Conservation (phyloP, 306 rosid species). For the Urtica urens region DNA sequence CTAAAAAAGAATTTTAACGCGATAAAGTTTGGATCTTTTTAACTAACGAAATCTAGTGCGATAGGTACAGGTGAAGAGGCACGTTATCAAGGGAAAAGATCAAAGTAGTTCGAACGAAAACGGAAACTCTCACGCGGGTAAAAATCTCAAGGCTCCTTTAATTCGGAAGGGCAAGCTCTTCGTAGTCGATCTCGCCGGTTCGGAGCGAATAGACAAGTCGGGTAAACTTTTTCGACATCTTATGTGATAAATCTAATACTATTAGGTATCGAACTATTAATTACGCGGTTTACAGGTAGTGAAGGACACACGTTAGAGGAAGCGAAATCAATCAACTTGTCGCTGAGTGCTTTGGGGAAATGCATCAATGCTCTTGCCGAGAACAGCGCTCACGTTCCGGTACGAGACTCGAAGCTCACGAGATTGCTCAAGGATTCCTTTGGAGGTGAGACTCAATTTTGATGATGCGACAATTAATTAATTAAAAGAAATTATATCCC, state of each 20-base stretch:
- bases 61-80: constrained; percentile 76
- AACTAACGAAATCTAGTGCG: constrained; percentile 17
- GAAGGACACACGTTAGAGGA: constrained; percentile 98
- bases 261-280: background rate
- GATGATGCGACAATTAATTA: too few relatives aligned
- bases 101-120: constrained; percentile 52
- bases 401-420: constrained; percentile 98
- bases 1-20: constrained; percentile 8
- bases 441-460: constrained; percentile 90
- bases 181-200: constrained; percentile 98
- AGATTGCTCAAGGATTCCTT: constrained; percentile 89
- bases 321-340: constrained; percentile 93
- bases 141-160: constrained; percentile 64
- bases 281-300: constrained; percentile 82
- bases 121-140: constrained; percentile 43
- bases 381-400: constrained; percentile 87
- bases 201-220: constrained; percentile 95
- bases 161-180: constrained; percentile 83
- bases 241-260: constrained; percentile 1
- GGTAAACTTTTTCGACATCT: constrained; percentile 34
- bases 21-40: constrained; percentile 14
- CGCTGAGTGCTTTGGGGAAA: constrained; percentile 92
- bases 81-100: constrained; percentile 73
- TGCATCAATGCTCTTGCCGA: constrained; percentile 94
- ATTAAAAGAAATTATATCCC: constrained; percentile 1